phyloP scores from a whole-genome alignment of 352 stramenopile species.

The Phytophthora capsici region DNA sequence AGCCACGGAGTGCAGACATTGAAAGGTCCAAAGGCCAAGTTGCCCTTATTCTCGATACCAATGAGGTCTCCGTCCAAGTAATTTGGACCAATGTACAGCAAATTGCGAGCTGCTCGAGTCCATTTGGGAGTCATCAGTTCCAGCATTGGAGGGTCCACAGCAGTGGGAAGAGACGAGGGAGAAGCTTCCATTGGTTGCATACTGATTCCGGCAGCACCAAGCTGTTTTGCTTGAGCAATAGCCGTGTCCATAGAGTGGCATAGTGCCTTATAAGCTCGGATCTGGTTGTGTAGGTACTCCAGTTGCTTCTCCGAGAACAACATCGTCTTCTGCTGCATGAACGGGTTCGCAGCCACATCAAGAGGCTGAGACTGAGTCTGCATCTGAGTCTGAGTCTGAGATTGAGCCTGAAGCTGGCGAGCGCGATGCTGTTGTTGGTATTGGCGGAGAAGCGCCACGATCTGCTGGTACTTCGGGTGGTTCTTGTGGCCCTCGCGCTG shows the following conservation, averaged over 20 bases:
- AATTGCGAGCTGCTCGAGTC: constrained; percentile 55
- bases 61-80: constrained; percentile 77
- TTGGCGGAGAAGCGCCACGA: constrained; percentile 76
- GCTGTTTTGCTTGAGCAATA: constrained; percentile 40
- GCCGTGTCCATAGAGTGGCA: constrained; percentile 86
- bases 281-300: constrained; percentile 87
- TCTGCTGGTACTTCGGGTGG: constrained; percentile 88
- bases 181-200: not conserved
- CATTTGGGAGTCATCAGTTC: constrained; percentile 65
- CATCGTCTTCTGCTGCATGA: constrained; percentile 66
- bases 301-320: constrained; percentile 89
- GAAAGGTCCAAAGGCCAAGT: constrained; percentile 60
- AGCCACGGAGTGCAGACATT: constrained; percentile 68
- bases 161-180: not conserved
- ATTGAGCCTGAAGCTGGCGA: constrained; percentile 29
- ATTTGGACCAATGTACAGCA: constrained; percentile 67
- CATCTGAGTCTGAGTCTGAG: constrained; percentile 30
- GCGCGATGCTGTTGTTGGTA: constrained; percentile 68
- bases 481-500: constrained; percentile 75
- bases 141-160: constrained; percentile 19
- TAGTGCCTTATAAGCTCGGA: constrained; percentile 83
- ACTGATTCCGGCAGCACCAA: constrained; percentile 1
- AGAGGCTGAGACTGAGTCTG: constrained; percentile 28
- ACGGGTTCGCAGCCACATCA: constrained; percentile 61
- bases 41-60: constrained; percentile 59